A percentile compares a stretch with the other conserved stretches of the same genome.
Evolutionary conservation across 1,139 yeast genomes (phyloP).

Genomic region (Candida glucosophila): DNA sequence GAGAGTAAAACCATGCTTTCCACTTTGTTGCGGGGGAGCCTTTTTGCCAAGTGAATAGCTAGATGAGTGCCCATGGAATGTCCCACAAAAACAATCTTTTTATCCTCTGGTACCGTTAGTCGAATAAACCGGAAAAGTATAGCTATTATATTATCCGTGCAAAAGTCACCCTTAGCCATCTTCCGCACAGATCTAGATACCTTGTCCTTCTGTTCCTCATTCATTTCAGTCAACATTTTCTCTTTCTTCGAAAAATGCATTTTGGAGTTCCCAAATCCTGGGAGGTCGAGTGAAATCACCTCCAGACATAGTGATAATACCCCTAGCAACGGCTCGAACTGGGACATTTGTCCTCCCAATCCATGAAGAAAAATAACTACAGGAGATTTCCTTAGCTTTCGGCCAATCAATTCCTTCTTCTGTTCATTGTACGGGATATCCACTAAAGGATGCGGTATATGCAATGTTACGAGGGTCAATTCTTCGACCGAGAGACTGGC

Average conservation of each 20-base stretch:
- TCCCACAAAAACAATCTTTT: conserved; percentile 51
- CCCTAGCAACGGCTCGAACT: conserved; percentile 60
- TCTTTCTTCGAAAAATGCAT: conserved; percentile 9
- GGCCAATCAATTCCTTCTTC: conserved; percentile 12
- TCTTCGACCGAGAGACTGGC: conserved; percentile 21
- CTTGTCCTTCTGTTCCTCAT: conserved; percentile 15
- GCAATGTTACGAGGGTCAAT: conserved; percentile 33
- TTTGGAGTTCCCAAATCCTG: conserved; percentile 64
- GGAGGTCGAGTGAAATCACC: conserved; percentile 57
- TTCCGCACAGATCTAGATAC: conserved; percentile 21
- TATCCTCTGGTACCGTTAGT: conserved; percentile 30
- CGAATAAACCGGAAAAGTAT: conserved; percentile 32
- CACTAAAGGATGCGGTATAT: conserved; percentile 46
- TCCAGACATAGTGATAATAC: conserved; percentile 60
- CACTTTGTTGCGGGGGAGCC: conserved; percentile 29
- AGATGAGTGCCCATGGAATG: conserved; percentile 73
- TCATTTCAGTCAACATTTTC: conserved; percentile 16
- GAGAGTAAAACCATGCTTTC: conserved; percentile 44
- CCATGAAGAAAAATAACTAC: conserved; percentile 61
- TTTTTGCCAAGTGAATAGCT: conserved; percentile 38
- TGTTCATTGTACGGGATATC: conserved; percentile 37
- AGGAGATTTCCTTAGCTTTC: conserved; percentile 43
- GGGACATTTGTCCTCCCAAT: conserved; percentile 69
- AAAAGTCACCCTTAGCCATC: conserved; percentile 37
- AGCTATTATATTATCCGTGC: conserved; percentile 41